Percentiles rank a stretch among this genome's conserved stretches.
Evolutionary conservation across 495 filamentous ascomycete species (phyloP).

Genomic region (Annulohypoxylon moriforme): DNA sequence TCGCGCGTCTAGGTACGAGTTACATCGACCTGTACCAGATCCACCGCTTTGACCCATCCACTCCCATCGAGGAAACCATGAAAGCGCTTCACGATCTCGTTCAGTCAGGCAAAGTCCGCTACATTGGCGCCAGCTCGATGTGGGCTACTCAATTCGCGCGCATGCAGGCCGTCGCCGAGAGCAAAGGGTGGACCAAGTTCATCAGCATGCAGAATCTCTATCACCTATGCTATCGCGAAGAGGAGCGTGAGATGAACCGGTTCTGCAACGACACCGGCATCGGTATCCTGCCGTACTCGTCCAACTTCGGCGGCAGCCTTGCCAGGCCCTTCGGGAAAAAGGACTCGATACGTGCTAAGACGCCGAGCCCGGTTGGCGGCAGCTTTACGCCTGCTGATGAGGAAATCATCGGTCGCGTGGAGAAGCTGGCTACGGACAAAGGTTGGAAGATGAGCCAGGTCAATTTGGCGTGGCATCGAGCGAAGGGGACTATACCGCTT

Average conservation of each 20-base stretch:
- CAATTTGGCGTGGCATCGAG: slow-evolving; percentile 66
- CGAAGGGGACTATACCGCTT: slow-evolving; percentile 63
- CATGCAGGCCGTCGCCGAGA: slow-evolving; percentile 71
- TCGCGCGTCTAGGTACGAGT: slow-evolving; percentile 66
- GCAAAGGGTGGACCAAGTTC: slow-evolving; percentile 78
- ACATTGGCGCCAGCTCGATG: slow-evolving; percentile 74
- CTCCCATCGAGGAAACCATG: slow-evolving; percentile 73
- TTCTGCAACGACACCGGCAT: slow-evolving; percentile 79
- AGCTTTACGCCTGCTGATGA: slow-evolving; percentile 40
- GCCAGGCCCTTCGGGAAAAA: slow-evolving; percentile 55
- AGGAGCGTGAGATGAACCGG: slow-evolving; percentile 80
- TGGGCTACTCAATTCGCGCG: slow-evolving; percentile 61
- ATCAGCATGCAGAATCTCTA: slow-evolving; percentile 81
- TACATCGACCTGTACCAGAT: slow-evolving; percentile 80
- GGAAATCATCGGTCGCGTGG: slow-evolving; percentile 65
- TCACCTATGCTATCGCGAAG: slow-evolving; percentile 78
- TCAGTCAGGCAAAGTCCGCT: slow-evolving; percentile 68
- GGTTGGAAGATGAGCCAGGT: slow-evolving; percentile 70
- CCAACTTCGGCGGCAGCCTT: slow-evolving; percentile 67
- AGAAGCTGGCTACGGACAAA: slow-evolving; percentile 68
- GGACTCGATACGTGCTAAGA: slow-evolving; percentile 23
- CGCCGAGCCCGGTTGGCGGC: neutral
- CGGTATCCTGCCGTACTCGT: slow-evolving; percentile 74
- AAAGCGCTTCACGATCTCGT: slow-evolving; percentile 71
- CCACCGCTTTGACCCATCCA: slow-evolving; percentile 67